Percentiles rank a stretch among this genome's conserved stretches.
Evolutionary conservation across 768 basidiomycete genomes (phyloP).

Genomic region (Phaeotremella skinneri): DNA sequence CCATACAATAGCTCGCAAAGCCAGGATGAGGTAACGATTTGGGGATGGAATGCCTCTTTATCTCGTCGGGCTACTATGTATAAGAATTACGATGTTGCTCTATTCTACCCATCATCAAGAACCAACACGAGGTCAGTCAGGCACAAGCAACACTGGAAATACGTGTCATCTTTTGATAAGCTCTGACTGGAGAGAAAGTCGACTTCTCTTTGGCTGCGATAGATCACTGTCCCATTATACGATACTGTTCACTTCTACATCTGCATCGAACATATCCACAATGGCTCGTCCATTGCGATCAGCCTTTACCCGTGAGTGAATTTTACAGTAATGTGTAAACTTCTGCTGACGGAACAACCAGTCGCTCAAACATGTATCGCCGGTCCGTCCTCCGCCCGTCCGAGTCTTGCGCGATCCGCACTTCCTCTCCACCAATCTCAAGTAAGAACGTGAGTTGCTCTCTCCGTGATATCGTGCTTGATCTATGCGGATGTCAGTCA

Average conservation of each 20-base stretch:
- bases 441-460: constrained; percentile 26
- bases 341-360: constrained; percentile 1
- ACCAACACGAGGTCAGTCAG: too few species aligned
- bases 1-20: too few species aligned
- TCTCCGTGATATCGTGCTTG: too few species aligned
- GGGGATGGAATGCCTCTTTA: too few species aligned
- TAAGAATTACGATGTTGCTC: constrained; percentile 3
- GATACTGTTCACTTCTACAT: not conserved
- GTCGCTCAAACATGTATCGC: constrained; percentile 22
- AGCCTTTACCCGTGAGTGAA: constrained; percentile 13
- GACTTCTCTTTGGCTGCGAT: constrained; percentile 2
- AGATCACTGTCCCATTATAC: not conserved
- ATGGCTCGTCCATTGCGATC: constrained; percentile 24
- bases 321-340: not conserved
- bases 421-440: not conserved
- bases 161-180: too few species aligned
- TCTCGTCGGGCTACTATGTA: constrained; percentile 2
- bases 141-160: too few species aligned
- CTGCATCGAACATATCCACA: not conserved
- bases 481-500: too few species aligned
- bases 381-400: constrained; percentile 19
- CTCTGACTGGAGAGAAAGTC: too few species aligned
- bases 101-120: too few species aligned
- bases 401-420: constrained; percentile 1
- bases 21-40: too few species aligned